Evolutionary conservation across 768 basidiomycete species (phyloP).

Genomic region (Russula vinacea): DNA sequence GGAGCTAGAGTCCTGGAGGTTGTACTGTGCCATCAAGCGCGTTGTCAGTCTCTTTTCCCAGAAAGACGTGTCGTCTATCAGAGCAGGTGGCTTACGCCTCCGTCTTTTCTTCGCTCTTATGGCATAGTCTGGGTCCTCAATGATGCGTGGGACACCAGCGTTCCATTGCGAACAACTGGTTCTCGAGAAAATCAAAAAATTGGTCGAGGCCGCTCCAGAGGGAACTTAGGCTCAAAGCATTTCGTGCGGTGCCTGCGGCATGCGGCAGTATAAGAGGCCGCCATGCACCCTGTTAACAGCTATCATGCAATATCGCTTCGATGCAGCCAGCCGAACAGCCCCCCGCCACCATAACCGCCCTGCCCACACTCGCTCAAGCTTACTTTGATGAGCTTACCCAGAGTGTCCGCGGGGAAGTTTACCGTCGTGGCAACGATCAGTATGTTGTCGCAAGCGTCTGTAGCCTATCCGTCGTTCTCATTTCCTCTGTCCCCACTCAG

Average conservation of each 20-base stretch:
- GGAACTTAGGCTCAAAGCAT: not conserved
- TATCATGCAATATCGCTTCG: not conserved
- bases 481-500: conserved; percentile 7
- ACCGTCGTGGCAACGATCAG: conserved; percentile 24
- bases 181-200: not conserved
- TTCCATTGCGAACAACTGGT: conserved; percentile 10
- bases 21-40: not conserved
- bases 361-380: conserved; percentile 19
- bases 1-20: conserved; percentile 2
- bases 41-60: not conserved
- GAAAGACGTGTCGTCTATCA: not conserved
- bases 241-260: not conserved
- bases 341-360: not conserved
- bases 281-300: not conserved
- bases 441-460: not conserved
- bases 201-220: conserved; percentile 19
- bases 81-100: conserved; percentile 4
- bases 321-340: conserved; percentile 1
- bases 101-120: not conserved
- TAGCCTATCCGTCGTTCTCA: not conserved
- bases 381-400: conserved; percentile 24
- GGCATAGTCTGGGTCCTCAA: conserved; percentile 1
- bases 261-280: conserved; percentile 10
- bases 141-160: not conserved
- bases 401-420: conserved; percentile 24